Conservation (phyloP, 169 alveolate species). For the Plasmodium inui region DNA sequence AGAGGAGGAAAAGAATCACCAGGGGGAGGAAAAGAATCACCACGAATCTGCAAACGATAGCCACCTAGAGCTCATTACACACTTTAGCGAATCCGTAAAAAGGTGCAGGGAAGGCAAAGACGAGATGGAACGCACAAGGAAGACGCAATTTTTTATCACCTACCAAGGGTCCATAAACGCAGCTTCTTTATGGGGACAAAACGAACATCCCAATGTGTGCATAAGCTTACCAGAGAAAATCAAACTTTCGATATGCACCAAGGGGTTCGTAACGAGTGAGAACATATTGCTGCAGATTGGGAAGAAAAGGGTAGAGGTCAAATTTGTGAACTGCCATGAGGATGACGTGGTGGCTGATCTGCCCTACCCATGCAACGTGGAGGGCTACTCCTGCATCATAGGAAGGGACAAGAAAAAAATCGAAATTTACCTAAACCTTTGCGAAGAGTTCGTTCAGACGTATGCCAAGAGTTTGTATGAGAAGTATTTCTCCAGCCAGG, state of each 20-base stretch:
- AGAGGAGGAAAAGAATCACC: neutral
- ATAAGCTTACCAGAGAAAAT: constrained; percentile 55
- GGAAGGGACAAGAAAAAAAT: constrained; percentile 23
- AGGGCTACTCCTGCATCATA: constrained; percentile 38
- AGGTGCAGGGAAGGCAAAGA: neutral
- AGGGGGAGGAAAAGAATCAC: neutral
- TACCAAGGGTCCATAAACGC: constrained; percentile 59
- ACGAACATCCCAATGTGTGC: constrained; percentile 25
- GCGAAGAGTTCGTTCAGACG: constrained; percentile 21
- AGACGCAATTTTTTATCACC: constrained; percentile 21
- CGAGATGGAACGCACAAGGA: neutral
- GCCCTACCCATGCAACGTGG: constrained; percentile 41
- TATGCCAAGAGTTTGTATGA: constrained; percentile 32
- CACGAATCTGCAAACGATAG: neutral
- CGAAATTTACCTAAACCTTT: constrained; percentile 42
- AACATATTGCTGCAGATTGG: constrained; percentile 12
- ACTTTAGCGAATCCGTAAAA: neutral
- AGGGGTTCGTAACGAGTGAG: constrained; percentile 16
- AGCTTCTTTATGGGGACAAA: constrained; percentile 37
- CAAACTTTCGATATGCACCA: constrained; percentile 28
- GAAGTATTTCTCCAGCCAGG: neutral
- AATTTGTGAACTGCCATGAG: constrained; percentile 33
- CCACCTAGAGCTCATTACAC: neutral
- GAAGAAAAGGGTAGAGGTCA: constrained; percentile 17
- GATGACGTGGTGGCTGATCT: constrained; percentile 22